phyloP scores from a whole-genome alignment of 257 asterid genomes.

The Solanum pimpinellifolium region DNA sequence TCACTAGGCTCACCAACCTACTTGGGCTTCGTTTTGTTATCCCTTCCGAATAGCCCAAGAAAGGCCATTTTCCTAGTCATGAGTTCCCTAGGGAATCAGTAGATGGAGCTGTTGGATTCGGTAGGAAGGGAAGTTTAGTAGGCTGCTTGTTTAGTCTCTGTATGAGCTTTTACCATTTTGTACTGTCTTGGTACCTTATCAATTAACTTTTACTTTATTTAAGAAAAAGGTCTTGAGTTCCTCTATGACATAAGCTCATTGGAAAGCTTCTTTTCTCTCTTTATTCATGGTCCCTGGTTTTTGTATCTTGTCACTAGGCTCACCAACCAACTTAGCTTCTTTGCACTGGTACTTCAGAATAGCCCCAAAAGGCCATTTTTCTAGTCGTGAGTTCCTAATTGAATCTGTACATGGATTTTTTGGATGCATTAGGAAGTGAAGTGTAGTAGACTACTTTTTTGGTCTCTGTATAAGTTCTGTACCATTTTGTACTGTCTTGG shows the following conservation, averaged over 20 bases:
- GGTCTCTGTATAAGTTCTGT: neutral
- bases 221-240: neutral
- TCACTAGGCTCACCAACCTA: neutral
- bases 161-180: neutral
- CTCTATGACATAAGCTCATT: neutral
- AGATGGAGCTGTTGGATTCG: neutral
- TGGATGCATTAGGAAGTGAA: neutral
- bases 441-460: neutral
- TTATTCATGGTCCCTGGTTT: neutral
- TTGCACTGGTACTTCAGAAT: neutral
- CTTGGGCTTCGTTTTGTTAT: neutral
- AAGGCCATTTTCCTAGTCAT: neutral
- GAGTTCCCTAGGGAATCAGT: neutral
- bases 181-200: neutral
- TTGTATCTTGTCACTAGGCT: neutral
- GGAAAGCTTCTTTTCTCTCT: neutral
- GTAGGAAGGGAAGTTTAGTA: neutral
- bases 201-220: neutral
- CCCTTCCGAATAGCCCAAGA: neutral
- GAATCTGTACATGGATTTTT: neutral
- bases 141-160: neutral
- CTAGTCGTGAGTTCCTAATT: neutral
- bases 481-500: neutral
- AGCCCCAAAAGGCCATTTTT: neutral
- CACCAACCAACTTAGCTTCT: neutral